Percentiles rank a stretch among this genome's conserved stretches.
Evolutionary conservation across 495 filamentous ascomycete species (phyloP).

Genomic region (Penicillium macrosclerotiorum): DNA sequence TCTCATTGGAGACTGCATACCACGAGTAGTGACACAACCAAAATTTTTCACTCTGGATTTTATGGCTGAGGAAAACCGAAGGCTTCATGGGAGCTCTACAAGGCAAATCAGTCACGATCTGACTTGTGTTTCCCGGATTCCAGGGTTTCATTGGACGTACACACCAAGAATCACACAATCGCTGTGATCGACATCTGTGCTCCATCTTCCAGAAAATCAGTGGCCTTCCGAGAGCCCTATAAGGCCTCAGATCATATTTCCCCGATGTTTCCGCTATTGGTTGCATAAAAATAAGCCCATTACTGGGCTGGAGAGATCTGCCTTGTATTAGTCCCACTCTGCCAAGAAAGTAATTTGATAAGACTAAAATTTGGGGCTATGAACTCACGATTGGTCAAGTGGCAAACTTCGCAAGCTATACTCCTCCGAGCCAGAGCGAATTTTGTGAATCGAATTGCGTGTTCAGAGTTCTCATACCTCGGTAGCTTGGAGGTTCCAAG

Average conservation of each 20-base stretch:
- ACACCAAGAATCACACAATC: constrained; percentile 3
- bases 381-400: background rate
- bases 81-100: background rate
- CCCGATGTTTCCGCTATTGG: background rate
- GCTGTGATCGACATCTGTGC: background rate
- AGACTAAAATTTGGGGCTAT: background rate
- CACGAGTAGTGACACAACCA: background rate
- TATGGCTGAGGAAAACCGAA: background rate
- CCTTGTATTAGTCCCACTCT: background rate
- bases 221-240: background rate
- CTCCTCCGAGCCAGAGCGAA: no score
- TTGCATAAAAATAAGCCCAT: background rate
- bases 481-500: no score
- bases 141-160: background rate
- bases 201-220: background rate
- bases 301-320: no score
- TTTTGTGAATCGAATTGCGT: no score
- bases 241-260: background rate
- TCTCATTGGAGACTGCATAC: background rate
- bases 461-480: no score
- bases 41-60: background rate
- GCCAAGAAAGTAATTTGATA: background rate
- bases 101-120: background rate
- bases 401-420: no score
- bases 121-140: background rate